Evolutionary conservation across 495 filamentous ascomycete genomes (phyloP), one percentile per base, ranked within the genome.

Genomic region (Corynascus novoguineensis): DNA sequence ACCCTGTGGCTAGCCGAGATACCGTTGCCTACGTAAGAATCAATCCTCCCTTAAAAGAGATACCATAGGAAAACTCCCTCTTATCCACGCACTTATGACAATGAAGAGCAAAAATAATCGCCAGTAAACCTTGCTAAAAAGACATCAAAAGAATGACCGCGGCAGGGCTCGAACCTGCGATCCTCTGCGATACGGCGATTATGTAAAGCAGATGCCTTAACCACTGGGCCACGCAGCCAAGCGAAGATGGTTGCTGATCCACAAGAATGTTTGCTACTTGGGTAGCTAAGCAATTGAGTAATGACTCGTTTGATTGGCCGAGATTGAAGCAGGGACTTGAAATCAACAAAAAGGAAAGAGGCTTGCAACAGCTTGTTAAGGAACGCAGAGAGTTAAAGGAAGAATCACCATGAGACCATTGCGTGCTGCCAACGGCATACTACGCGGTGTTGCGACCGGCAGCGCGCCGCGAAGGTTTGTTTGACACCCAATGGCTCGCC

Each of bases 81-180:
- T 14, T 10, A n/a, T n/a, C n/a, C n/a, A n/a, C n/a, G 35, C 5
- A 17, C 15, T 17, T 8, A 4, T 17, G 37, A 5, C 28, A 34
- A 0, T 1, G 0, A 4, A 41, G 2, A 41, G 14, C 14, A 28
- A 28, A 4, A 47, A 28, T 17, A 47, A 47, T 6, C n/a, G n/a
- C n/a, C n/a, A n/a, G 1, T n/a, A 28, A 12, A 15, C 19, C 3
- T 1, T 22, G 2, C 14, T n/a, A 1, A 8, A 0, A 3, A 22
- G 24, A 0, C 21, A 15, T 4, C n/a, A 45, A 52, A 34, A 32
- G 14, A 44, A 57, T 75, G 73, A 74, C 69, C 73, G 68, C 66
- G 68, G 73, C 73, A 74, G 73, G 73, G 73, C 63, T 76, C 72
- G 73, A 76, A 76, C 73, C 73, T 74, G 73, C 72, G 73, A 73